Percentiles rank a stretch among this genome's conserved stretches.
These are phyloP conservation scores for Cytospora schulzeri DNA, from an alignment of 2,329 filamentous ascomycete genomes.

Conservation along the genomic window DNA sequence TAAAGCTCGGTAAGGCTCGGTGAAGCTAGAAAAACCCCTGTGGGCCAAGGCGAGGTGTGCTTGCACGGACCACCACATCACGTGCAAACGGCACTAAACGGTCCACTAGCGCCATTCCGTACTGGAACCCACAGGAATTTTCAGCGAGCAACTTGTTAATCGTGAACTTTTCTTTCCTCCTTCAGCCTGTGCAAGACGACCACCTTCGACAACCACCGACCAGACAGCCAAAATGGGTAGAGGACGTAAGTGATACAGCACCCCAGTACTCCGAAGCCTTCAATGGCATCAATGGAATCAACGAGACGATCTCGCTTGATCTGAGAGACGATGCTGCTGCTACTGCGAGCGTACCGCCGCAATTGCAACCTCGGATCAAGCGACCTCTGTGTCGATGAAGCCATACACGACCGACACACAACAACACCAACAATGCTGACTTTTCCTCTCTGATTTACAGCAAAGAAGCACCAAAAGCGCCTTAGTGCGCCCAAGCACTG, in stretches of 20 bases:
- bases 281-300: background rate
- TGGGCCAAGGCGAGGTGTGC: background rate
- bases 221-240: slow-evolving; percentile 29
- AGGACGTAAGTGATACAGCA: slow-evolving; percentile 28
- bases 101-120: slow-evolving; percentile 10
- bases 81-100: slow-evolving; percentile 4
- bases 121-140: slow-evolving; percentile 26
- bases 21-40: background rate
- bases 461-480: slow-evolving; percentile 99
- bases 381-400: slow-evolving; percentile 1
- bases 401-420: background rate
- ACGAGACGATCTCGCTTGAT: background rate
- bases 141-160: background rate
- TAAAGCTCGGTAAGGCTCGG: too few species aligned
- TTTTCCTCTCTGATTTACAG: slow-evolving; percentile 19
- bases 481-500: slow-evolving; percentile 98
- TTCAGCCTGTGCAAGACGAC: slow-evolving; percentile 24
- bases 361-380: background rate
- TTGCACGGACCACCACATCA: background rate
- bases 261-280: background rate
- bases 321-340: background rate
- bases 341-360: background rate
- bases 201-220: slow-evolving; percentile 22
- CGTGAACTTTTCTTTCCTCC: slow-evolving; percentile 13
- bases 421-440: slow-evolving; percentile 15